Conservation (phyloP, 768 basidiomycete species). For the Rhodocollybia butyracea region DNA sequence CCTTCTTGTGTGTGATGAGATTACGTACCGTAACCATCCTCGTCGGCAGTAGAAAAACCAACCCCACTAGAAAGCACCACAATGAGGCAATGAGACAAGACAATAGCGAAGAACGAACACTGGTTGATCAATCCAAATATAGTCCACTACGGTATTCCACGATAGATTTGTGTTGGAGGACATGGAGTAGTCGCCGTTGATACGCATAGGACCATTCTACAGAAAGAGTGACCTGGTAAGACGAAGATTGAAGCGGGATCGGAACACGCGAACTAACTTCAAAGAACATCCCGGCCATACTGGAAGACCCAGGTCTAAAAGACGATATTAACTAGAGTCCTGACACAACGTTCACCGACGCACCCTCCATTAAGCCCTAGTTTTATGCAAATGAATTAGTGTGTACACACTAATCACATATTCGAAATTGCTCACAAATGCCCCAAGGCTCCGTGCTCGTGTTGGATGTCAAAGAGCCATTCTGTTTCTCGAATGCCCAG, state of each 20-base stretch:
- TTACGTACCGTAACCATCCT: conserved; percentile 5
- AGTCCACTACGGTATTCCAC: conserved; percentile 43
- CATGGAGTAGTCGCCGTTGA: conserved; percentile 45
- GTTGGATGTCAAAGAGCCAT: conserved; percentile 39
- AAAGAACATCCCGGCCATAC: conserved; percentile 7
- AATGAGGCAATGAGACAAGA: conserved; percentile 6
- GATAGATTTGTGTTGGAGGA: conserved; percentile 31
- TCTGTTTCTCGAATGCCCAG: conserved; percentile 54
- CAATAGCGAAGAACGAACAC: conserved; percentile 30
- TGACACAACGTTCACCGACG: conserved; percentile 15
- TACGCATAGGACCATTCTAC: conserved; percentile 69
- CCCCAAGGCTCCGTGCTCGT: conserved; percentile 55
- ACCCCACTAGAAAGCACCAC: neutral
- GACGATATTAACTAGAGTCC: neutral
- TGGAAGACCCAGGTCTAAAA: conserved; percentile 6
- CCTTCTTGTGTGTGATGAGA: neutral
- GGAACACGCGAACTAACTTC: neutral
- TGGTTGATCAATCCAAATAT: conserved; percentile 51
- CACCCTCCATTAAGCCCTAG: conserved; percentile 77
- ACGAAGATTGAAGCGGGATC: neutral
- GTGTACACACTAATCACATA: no score
- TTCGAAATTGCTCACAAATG: no score
- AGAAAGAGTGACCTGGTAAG: neutral
- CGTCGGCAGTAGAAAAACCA: conserved; percentile 5
- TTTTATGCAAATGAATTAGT: no score